Base-by-base conservation (phyloP, 2,329 filamentous ascomycete genomes). In the Macrophomina tecta region DNA sequence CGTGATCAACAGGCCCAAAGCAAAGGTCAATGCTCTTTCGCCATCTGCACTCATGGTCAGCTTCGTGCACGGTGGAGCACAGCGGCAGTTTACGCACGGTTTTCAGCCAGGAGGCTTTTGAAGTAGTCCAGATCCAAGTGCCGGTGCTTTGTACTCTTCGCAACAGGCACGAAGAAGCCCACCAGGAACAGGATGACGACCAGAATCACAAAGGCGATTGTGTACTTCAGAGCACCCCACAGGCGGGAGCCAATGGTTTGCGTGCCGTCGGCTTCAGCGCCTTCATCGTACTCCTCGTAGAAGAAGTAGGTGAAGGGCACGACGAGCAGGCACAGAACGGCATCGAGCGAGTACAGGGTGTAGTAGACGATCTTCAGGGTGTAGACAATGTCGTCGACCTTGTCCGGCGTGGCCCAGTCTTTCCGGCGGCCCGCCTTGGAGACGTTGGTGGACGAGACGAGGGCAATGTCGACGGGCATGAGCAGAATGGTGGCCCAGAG, bases 271-370 rank as follows among this genome's bases (percentile, higher is more conserved):
- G 97, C 92, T 40, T 90, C 86, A 69, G 93, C 93, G 23, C 94
- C 90, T 80, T 97, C 93, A 74, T 97, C 94, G 71, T 97, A 97
- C 79, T 98, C 95, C 78, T 99, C 95, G 75, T 97, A 95, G 89
- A 91, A 97, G 78, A 99, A 99, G 82, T 99, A 99, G 56, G 94
- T 91, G 76, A 99, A 99, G 0, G 95, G 95, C 23, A 98, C 91
- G 52, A 97, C 87, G 18, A 98, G 78, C 53, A 99, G 84, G 75
- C 95, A 99, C 11, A 99, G 87, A 5, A 97, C 77, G 0, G 93
- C 92, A 78, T 99, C 95, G 71, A 97, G 83, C 72, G 92, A 95
- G 82, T 98, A 99, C 0, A 99, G 85, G 0, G 89, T 85, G 79
- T 98, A 98, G 82, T 99, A 99, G 67, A 97, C 91, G 67, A 96